Evolutionary conservation across 1,284 basidiomycete species (phyloP), one percentile per base, ranked within the genome.

Genomic region (Apiotrichum brassicae): DNA sequence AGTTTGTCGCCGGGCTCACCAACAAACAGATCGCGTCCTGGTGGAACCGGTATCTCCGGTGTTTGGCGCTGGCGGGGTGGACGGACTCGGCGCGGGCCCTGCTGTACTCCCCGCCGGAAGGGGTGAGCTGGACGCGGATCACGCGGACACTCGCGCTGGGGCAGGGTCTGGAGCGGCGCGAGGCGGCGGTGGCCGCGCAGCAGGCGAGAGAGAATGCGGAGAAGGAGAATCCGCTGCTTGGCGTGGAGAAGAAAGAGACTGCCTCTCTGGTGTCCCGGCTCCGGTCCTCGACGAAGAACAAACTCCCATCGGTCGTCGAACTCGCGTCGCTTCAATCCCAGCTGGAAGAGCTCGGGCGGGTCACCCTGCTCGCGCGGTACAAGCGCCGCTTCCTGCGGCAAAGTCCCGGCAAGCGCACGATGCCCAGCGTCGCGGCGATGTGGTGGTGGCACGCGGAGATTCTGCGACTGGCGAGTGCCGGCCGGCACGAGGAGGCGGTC

Each of bases 361-460:
- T 34, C 2, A 26, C 39, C 7, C 45, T 56, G 14, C 48, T 62
- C 1, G 28, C 20, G 5, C 46, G 49, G 11, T 60, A 61, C 36
- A 34, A 51, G 13, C 22, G 28, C 8, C 46, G 53, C 5, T 61
- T 64, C 53, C 42, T 37, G 7, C 38, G 38, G 6, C 30, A 46
- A 4, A 3, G 48, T 37, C 4, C 44, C 32, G 13, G 30, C 13
- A 14, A 9, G 33, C 43, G 49, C 37, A 41, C 37, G 6, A 24
- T 45, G 3, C 48, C 56, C 5, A 59, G 52, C 6, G 46, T 54
- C 1, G 37, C 38, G 11, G 30, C 26, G 3, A 42, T 42, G 39
- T 45, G 54, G 49, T 69, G 65, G 65, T 38, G 49, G 14, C 63
- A 65, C 41, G 64, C 65, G 4, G 46, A 59, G 19, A 57, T 69